Evolutionary conservation across 176 grass and related monocot genomes (phyloP).

Genomic region (Oryza glaberrima): DNA sequence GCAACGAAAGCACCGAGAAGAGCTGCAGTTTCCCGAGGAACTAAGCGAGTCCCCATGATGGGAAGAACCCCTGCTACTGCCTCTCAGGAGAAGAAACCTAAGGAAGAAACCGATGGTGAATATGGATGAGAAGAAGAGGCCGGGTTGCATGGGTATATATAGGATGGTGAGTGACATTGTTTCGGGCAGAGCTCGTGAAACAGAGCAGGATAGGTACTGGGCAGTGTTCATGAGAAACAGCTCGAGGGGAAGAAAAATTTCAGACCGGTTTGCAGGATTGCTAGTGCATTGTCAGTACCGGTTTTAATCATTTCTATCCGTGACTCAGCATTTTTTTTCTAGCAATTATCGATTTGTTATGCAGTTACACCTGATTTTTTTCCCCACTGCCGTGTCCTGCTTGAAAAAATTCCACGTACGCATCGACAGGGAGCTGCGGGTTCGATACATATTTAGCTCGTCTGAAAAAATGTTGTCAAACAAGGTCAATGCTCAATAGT

Average conservation of each 20-base stretch:
- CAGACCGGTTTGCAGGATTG: slow-evolving; percentile 1
- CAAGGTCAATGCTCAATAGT: no score
- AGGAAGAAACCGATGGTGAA: slow-evolving; percentile 7
- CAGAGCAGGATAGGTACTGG: slow-evolving; percentile 29
- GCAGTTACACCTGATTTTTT: neutral
- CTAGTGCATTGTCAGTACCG: slow-evolving; percentile 12
- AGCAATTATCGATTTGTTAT: neutral
- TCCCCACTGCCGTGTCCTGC: neutral
- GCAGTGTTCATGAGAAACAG: slow-evolving; percentile 34
- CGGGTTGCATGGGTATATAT: slow-evolving; percentile 46
- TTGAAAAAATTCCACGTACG: neutral
- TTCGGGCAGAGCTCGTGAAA: slow-evolving; percentile 22
- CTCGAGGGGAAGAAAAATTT: slow-evolving; percentile 15
- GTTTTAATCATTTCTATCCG: slow-evolving; percentile 27
- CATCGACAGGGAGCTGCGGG: neutral
- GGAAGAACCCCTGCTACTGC: neutral
- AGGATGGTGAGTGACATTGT: neutral
- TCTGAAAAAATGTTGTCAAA: neutral
- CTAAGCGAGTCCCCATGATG: slow-evolving; percentile 32
- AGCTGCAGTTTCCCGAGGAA: slow-evolving; percentile 8
- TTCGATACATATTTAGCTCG: no score
- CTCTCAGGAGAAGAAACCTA: neutral
- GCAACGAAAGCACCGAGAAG: slow-evolving; percentile 26
- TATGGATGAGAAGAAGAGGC: slow-evolving; percentile 26
- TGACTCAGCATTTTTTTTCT: neutral